Evolutionary conservation across 2,329 filamentous ascomycete species (phyloP), one percentile per base, ranked within the genome.

Genomic region (Amauroascus verrucosus): DNA sequence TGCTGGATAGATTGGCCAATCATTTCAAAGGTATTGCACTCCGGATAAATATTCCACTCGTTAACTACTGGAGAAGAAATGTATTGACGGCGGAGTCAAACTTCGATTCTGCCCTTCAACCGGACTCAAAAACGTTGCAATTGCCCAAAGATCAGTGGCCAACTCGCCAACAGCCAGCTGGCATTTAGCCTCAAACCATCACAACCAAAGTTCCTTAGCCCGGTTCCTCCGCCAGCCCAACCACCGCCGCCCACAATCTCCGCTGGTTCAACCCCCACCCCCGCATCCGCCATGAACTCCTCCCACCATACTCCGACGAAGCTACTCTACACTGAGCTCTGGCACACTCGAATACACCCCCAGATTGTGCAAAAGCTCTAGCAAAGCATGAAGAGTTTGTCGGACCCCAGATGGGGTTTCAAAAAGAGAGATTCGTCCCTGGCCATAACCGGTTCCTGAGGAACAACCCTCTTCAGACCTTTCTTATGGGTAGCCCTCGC

Each of bases 341-440:
- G 28, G 11, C 28, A 26, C 3, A 20, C 26, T 26, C 24, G 7
- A 28, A 9, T 8, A 26, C 28, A 33, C 5, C 44, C 43, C 44
- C 44, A 16, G 28, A 47, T 47, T 35, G 16, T 35, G 16, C 26
- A 13, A 16, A 30, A 30, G 38, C 6, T 6, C 6, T 14, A 6
- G 38, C 38, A 22, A 41, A 33, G 44, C 44, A 22, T 33, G 28
- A 28, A 47, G 44, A 35, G 2, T 8, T 9, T 13, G 44, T 47
- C 44, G 44, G 44, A 47, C 14, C 30, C 26, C 44, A 13, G 44
- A 48, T 48, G 45, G 45, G 45, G 13, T 48, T 35, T 48, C 28
- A 37, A 35, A 48, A 22, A 24, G 30, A 37, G 8, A 13, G 7
- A 4, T 33, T 3, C 16, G n/a, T 8, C 44, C 2, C 22, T 24